phyloP scores from a whole-genome alignment of 495 filamentous ascomycete genomes.

The Xylaria flabelliformis region DNA sequence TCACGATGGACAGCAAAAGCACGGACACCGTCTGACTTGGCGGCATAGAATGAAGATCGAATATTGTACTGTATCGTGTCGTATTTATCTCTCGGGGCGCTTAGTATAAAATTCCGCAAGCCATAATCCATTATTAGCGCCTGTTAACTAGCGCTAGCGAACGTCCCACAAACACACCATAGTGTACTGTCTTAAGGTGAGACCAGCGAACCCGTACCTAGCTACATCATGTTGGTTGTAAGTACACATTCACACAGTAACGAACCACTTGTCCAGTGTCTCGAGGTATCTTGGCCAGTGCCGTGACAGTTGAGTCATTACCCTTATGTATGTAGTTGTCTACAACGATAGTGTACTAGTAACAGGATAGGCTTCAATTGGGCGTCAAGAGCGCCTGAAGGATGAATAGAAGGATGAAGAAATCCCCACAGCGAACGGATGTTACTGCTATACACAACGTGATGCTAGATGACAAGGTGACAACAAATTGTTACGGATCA shows the following conservation, averaged over 20 bases:
- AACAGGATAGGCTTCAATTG: background rate
- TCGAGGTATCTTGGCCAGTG: too few relatives aligned
- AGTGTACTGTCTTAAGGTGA: too few relatives aligned
- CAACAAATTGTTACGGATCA: conserved; percentile 8
- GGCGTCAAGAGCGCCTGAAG: conserved; percentile 5
- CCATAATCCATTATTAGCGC: background rate
- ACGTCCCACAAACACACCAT: background rate
- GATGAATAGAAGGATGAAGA: conserved; percentile 12
- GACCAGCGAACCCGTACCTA: too few relatives aligned
- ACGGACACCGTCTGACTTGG: conserved; percentile 26
- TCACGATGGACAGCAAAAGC: conserved; percentile 25
- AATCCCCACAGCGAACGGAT: conserved; percentile 12
- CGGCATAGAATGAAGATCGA: conserved; percentile 1
- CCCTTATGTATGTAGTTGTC: too few relatives aligned
- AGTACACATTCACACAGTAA: background rate
- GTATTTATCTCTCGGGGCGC: conserved; percentile 14
- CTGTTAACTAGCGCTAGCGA: background rate
- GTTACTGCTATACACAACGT: conserved; percentile 1
- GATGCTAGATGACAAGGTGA: conserved; percentile 10
- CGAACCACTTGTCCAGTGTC: background rate
- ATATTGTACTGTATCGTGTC: background rate
- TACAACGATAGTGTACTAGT: too few relatives aligned
- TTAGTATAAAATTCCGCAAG: background rate
- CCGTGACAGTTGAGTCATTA: conserved; percentile 13
- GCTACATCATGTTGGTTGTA: too few relatives aligned